phyloP scores from a whole-genome alignment of 164 flowering plant genomes.

The Akebia trifoliata region DNA sequence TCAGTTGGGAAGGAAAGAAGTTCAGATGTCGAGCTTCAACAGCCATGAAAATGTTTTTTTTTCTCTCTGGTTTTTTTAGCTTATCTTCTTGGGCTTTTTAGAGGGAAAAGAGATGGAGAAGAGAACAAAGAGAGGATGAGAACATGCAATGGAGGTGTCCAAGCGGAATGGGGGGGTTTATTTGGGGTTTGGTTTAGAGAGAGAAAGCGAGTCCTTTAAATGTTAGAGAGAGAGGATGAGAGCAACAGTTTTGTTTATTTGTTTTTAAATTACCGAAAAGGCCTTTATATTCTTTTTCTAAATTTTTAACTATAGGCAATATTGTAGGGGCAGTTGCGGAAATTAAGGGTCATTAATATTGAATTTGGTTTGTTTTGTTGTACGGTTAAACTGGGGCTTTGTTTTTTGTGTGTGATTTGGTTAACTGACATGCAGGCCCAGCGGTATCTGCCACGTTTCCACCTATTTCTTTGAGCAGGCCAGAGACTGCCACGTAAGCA shows the following conservation, averaged over 20 bases:
- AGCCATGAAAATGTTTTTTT: conserved; percentile 34
- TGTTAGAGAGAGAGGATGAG: no score
- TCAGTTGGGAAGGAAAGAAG: conserved; percentile 35
- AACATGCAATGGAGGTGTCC: conserved; percentile 28
- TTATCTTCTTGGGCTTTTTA: not conserved
- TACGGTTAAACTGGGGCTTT: not conserved
- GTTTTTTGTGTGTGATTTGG: not conserved
- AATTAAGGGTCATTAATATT: no score
- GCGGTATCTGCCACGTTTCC: conserved; percentile 32
- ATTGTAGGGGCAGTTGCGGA: no score
- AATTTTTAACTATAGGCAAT: no score
- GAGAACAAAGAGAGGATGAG: conserved; percentile 2
- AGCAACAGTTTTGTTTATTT: no score
- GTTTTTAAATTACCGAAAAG: no score
- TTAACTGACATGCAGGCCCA: conserved; percentile 15
- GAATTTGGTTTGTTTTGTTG: no score
- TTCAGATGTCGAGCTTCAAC: conserved; percentile 51
- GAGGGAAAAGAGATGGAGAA: conserved; percentile 4
- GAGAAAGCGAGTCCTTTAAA: conserved; percentile 16
- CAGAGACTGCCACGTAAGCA: conserved; percentile 26
- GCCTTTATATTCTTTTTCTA: no score
- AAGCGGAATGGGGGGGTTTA: conserved; percentile 14
- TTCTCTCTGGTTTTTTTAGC: no score
- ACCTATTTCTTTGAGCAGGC: conserved; percentile 4
- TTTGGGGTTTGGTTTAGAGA: conserved; percentile 23